These are phyloP conservation scores for Diutina pseudorugosa DNA, from an alignment of 1,139 yeast species.

Conservation along the genomic window DNA sequence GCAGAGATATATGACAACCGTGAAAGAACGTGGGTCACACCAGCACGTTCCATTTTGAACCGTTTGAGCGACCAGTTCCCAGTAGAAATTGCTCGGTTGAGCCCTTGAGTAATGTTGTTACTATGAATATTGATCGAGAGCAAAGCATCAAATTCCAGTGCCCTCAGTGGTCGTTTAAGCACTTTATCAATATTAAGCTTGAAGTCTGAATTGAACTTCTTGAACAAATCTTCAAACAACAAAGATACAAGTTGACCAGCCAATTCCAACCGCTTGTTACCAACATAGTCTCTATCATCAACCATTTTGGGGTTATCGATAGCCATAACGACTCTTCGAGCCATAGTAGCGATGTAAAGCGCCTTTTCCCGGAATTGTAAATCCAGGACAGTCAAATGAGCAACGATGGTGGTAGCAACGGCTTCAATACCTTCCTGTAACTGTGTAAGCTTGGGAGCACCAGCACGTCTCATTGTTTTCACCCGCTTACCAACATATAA, in stretches of 20 bases:
- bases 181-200: constrained; percentile 91
- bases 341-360: constrained; percentile 88
- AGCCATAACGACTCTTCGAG: constrained; percentile 91
- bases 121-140: constrained; percentile 83
- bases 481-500: constrained; percentile 86
- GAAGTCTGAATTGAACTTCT: constrained; percentile 88
- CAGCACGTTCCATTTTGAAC: constrained; percentile 99
- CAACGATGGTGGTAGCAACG: constrained; percentile 89
- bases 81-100: constrained; percentile 92
- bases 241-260: constrained; percentile 96
- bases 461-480: constrained; percentile 79
- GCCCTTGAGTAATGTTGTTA: constrained; percentile 84
- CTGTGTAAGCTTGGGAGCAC: constrained; percentile 66
- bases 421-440: constrained; percentile 97
- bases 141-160: constrained; percentile 90
- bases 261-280: constrained; percentile 91
- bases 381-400: constrained; percentile 80
- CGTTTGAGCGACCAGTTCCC: constrained; percentile 98
- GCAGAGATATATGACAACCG: constrained; percentile 90
- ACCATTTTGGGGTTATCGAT: constrained; percentile 92
- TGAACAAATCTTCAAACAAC: constrained; percentile 90
- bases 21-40: constrained; percentile 92
- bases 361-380: constrained; percentile 92
- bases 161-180: constrained; percentile 84
- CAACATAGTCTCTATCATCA: constrained; percentile 96